Evolutionary conservation across 1,284 basidiomycete species (phyloP).

Genomic region (Cutaneotrichosporon mucoides): DNA sequence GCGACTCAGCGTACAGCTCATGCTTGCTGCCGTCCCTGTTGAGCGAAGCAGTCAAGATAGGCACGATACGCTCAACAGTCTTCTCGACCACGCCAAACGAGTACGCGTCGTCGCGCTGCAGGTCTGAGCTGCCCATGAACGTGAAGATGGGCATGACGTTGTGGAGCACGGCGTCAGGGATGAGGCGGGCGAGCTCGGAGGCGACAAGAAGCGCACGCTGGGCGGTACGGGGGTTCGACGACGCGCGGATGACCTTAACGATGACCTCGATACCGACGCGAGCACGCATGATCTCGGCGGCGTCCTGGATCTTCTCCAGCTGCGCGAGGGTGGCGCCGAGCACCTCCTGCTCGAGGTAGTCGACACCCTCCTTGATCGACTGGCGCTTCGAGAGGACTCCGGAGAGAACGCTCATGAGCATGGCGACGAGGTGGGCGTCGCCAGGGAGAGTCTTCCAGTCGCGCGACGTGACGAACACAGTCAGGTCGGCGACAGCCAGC

Average conservation of each 20-base stretch:
- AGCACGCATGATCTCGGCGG: constrained; percentile 40
- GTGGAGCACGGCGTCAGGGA: constrained; percentile 85
- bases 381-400: constrained; percentile 58
- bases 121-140: constrained; percentile 95
- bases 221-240: constrained; percentile 89
- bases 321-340: constrained; percentile 74
- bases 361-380: constrained; percentile 56
- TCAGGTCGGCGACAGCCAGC: constrained; percentile 56
- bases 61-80: constrained; percentile 89
- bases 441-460: constrained; percentile 61
- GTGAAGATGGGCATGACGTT: constrained; percentile 99
- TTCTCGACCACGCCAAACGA: constrained; percentile 93
- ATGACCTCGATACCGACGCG: constrained; percentile 65
- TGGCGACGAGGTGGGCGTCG: constrained; percentile 66
- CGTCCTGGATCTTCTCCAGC: constrained; percentile 56
- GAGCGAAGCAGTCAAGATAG: constrained; percentile 80
- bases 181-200: constrained; percentile 74
- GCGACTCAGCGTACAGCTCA: constrained; percentile 58
- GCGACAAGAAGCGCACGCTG: constrained; percentile 89
- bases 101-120: constrained; percentile 93
- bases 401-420: constrained; percentile 69
- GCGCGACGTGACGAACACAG: constrained; percentile 66
- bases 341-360: constrained; percentile 79
- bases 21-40: constrained; percentile 56
- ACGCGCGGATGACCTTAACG: constrained; percentile 79